Base-by-base conservation (phyloP, 257 asterid genomes). In the Nemophila menziesii region DNA sequence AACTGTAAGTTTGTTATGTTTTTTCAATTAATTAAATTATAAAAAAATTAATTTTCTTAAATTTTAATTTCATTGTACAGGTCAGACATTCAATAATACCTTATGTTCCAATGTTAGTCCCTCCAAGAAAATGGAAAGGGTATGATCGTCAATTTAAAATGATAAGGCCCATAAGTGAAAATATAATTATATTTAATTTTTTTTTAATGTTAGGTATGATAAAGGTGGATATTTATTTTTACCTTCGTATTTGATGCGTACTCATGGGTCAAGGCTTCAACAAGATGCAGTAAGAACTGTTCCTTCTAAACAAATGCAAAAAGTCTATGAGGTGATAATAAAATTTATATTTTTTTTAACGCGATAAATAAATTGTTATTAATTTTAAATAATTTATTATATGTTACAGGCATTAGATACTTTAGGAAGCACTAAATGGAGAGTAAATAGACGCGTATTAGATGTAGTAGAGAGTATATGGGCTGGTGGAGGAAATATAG, bases 111-210 rank as follows among this genome's bases (percentile, higher is more conserved):
- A 89, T 89, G 97, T 68, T 89, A 78, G 92, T 89, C 62, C 95
- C 97, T 49, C 97, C 97, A 12, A 83, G 62, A 69, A 89, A 75
- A 61, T 89, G 97, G 97, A 80, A 62, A 70, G 93, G 97, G 97
- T 89, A 76, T 49, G 52, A 43, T 48, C 14, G 3, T 2, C 36
- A 29, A 29, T 13, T 29, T 10, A 7, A 29, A 13, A 29, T 29
- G 9, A 29, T 29, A 29, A 29, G 5, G 9, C 36, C 2, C 12
- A 29, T 3, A 2, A 29, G 36, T 29, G 5, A 17, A 40, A 16
- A 24, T 27, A 36, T 27, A 15, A 24, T 29, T 62, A 39, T 58
- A 20, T 49, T 52, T 44, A 29, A 46, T 22, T 50, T 56, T 40
- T 55, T 23, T 48, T 65, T 54, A n/a, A n/a, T n/a, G n/a, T 61